These are phyloP conservation scores for Malus sieversii DNA, from an alignment of 306 rosid genomes.

Conservation along the genomic window DNA sequence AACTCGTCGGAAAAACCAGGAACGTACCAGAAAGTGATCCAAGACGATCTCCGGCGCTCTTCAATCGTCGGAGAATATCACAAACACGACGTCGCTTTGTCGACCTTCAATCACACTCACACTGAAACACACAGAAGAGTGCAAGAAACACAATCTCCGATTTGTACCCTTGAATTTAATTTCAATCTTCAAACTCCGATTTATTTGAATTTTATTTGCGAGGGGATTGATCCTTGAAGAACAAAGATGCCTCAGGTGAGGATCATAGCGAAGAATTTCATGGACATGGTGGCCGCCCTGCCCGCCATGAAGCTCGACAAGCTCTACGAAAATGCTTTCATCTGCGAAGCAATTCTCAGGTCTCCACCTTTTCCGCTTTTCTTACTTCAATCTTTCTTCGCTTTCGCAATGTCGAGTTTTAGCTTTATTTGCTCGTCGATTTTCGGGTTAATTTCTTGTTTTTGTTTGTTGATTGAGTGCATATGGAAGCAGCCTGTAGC, in stretches of 20 bases:
- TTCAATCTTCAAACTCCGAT: background rate
- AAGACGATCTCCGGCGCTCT: background rate
- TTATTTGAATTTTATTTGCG: background rate
- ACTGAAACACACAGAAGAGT: background rate
- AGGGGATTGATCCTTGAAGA: too few relatives aligned
- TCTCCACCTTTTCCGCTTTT: slow-evolving; percentile 4
- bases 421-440: too few relatives aligned
- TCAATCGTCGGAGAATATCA: background rate
- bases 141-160: background rate
- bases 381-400: background rate
- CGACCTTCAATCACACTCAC: background rate
- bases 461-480: background rate
- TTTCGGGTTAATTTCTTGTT: too few relatives aligned
- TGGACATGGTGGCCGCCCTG: slow-evolving; percentile 99
- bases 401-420: background rate
- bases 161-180: background rate
- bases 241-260: slow-evolving; percentile 81
- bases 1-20: too few relatives aligned
- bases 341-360: slow-evolving; percentile 98
- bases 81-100: background rate
- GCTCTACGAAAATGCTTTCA: slow-evolving; percentile 76
- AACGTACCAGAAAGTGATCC: background rate
- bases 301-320: slow-evolving; percentile 89
- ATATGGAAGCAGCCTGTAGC: background rate
- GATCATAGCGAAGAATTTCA: slow-evolving; percentile 87